Evolutionary conservation across 1,139 yeast species (phyloP).

Genomic region (Scheffersomyces stambukii): DNA sequence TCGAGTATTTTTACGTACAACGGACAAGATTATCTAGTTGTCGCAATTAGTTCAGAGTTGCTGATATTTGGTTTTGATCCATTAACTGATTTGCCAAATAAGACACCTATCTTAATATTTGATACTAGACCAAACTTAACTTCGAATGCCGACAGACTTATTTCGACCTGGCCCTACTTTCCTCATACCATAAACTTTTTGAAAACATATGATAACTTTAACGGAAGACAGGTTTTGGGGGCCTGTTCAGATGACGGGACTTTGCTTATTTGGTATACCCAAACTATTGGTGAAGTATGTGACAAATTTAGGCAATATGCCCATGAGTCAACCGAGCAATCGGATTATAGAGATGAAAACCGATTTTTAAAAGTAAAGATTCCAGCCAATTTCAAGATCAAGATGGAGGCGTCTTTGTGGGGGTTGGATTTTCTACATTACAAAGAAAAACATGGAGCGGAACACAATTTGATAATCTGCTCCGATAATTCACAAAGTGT

Average conservation of each 20-base stretch:
- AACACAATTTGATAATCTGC: constrained; percentile 39
- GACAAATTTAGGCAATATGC: constrained; percentile 9
- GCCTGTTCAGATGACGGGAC: constrained; percentile 59
- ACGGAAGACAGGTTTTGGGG: constrained; percentile 32
- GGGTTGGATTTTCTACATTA: constrained; percentile 46
- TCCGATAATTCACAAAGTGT: constrained; percentile 58
- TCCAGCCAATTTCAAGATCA: constrained; percentile 34
- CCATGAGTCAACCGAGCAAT: constrained; percentile 1
- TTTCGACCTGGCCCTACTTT: constrained; percentile 46
- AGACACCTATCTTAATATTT: constrained; percentile 24
- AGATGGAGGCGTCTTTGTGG: constrained; percentile 55
- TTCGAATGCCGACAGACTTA: constrained; percentile 29
- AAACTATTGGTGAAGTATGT: constrained; percentile 19
- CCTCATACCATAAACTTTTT: constrained; percentile 59
- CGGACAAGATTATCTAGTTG: constrained; percentile 19
- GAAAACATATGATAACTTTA: constrained; percentile 22
- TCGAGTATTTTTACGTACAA: constrained; percentile 14
- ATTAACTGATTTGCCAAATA: constrained; percentile 20
- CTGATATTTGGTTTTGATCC: constrained; percentile 24
- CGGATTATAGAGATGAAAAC: constrained; percentile 4
- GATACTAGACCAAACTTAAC: constrained; percentile 41
- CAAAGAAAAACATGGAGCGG: constrained; percentile 17
- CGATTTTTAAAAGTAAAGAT: constrained; percentile 16
- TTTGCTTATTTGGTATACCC: constrained; percentile 40
- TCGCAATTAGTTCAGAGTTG: constrained; percentile 28